Base-by-base conservation (phyloP, 352 stramenopile species). In the Achlya hypogyna region DNA sequence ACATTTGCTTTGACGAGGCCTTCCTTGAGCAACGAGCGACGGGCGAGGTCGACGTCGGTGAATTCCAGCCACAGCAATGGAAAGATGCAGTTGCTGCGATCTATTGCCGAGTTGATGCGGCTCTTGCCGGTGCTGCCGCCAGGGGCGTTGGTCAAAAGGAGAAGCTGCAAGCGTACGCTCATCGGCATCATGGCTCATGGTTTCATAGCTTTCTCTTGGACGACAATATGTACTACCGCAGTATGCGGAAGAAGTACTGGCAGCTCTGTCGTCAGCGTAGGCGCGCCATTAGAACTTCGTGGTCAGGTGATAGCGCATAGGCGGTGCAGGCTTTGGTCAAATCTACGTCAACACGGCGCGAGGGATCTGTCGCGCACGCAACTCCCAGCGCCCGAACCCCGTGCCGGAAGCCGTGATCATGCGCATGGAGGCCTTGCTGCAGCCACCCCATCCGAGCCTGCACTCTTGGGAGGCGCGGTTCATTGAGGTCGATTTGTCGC, bases 191-290 rank as follows among this genome's bases (percentile, higher is more conserved):
- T n/a, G n/a, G 28, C 29, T 47, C 18, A 22, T 40, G n/a, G 14
- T 58, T 27, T 29, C 58, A 10, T 51, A 66, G 59, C n/a, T 32
- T 66, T 18, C 38, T 66, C 59, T 58, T 66, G 34, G 59, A 66
- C 25, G 59, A 66, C 47, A 66, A 66, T 40, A 66, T 66, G 59
- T 66, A 66, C 47, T 66, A 66, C 25, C 59, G 59, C 28, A 66
- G 59, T n/a, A 66, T 66, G 59, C 59, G 59, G 27, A 66, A 66
- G 23, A 45, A 43, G 38, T 66, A 53, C 59, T 25, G 22, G 23
- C 59, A 66, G 43, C 59, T 66, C 5, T 54, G 59, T 66, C 22
- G 22, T n/a, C 56, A 53, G 28, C 28, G 31, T 63, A 63, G 6
- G n/a, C 29, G 18, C 8, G 25, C 53, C 18, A 53, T 63, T n/a